Evolutionary conservation across 2,329 filamentous ascomycete species (phyloP), one percentile per base, ranked within the genome.

Genomic region (Falciphora oryzae): DNA sequence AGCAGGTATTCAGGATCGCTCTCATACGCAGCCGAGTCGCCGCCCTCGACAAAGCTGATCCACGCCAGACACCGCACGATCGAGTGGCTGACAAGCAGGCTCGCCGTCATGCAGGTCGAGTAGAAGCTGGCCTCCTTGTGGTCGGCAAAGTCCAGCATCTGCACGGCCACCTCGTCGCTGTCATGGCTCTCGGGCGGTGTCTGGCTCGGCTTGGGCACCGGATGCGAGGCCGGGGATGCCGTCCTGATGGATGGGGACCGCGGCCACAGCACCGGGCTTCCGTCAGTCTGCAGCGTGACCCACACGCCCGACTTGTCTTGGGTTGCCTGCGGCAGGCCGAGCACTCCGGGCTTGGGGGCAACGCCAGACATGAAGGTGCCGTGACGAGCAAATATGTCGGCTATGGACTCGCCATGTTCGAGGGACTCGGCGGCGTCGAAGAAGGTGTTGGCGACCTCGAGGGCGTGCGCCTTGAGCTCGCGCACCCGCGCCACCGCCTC

Each of bases 61-160:
- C 61, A 63, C 22, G 61, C 61, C 14, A 58, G n/a, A 22, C 61
- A 57, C 10, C 61, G 29, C 10, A 38, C 35, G 10, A 58, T 22
- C 18, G 28, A n/a, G 28, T 63, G 50, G n/a, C 31, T 29, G 53
- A 58, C 29, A 16, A 63, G 28, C 38, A 63, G 50, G 10, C 25
- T 1, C 8, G 28, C 61, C 13, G 31, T 18, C 61, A 63, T 57
- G 61, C 61, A 32, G 16, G 61, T 25, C 25, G 31, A 22, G n/a
- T 63, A 63, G 35, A 63, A 63, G 53, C 29, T 35, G 27, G 27
- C 61, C 53, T 63, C 61, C n/a, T 35, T 28, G 53, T 63, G 53
- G 53, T 63, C 44, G 44, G 27, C 44, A 18, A 63, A 63, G 7
- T 14, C 14, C n/a, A 62, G 35, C 35, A 28, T 18, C 35, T 22